A percentile compares a stretch with the other conserved stretches of the same genome.
Evolutionary conservation across 768 basidiomycete species (phyloP).

Genomic region (Butyriboletus loyo): DNA sequence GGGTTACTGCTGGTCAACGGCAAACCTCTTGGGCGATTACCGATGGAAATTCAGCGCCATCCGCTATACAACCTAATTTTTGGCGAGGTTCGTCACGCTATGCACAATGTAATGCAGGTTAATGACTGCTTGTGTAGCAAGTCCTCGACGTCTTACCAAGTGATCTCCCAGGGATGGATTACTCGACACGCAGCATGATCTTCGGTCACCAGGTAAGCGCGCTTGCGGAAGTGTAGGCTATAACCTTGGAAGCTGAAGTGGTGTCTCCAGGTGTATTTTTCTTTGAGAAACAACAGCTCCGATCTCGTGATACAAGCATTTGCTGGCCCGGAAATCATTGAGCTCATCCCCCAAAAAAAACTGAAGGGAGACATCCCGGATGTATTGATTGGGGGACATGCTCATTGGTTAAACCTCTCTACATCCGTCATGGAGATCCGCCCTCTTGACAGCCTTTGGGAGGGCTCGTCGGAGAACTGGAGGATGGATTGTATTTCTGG

Average conservation of each 20-base stretch:
- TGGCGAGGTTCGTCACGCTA: slow-evolving; percentile 12
- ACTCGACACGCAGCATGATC: slow-evolving; percentile 16
- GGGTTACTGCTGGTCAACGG: slow-evolving; percentile 29
- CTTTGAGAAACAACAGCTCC: slow-evolving; percentile 1
- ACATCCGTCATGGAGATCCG: slow-evolving; percentile 27
- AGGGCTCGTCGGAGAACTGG: slow-evolving; percentile 28
- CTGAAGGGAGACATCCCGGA: slow-evolving; percentile 26
- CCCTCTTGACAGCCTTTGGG: slow-evolving; percentile 25
- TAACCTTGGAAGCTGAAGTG: neutral
- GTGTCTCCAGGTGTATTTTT: slow-evolving; percentile 21
- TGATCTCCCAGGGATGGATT: slow-evolving; percentile 27
- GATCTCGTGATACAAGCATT: slow-evolving; percentile 21
- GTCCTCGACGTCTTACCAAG: slow-evolving; percentile 22
- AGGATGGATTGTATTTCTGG: slow-evolving; percentile 10
- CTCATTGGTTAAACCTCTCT: slow-evolving; percentile 33
- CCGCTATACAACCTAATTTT: slow-evolving; percentile 21
- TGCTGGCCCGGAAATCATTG: slow-evolving; percentile 1
- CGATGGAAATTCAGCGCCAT: slow-evolving; percentile 15
- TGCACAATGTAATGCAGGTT: neutral
- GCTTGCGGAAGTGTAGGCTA: neutral
- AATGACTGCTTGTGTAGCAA: slow-evolving; percentile 13
- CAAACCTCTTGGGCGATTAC: slow-evolving; percentile 24
- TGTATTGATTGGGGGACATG: slow-evolving; percentile 18
- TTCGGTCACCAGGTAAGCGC: slow-evolving; percentile 17
- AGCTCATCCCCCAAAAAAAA: slow-evolving; percentile 25